Evolutionary conservation across 352 stramenopile genomes (phyloP).

Genomic region (Phytophthora hibernalis): DNA sequence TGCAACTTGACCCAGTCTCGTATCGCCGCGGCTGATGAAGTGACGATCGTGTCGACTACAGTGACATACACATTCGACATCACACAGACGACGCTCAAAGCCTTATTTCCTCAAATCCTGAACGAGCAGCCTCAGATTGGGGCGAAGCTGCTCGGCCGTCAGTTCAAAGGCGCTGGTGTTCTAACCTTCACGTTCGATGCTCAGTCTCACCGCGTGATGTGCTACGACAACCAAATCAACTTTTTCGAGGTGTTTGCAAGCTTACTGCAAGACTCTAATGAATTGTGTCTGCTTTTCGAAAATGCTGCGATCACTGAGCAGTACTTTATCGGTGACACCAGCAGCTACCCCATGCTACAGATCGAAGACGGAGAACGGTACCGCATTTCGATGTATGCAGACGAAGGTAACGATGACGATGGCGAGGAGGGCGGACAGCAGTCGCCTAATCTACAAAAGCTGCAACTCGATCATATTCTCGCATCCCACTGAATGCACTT

Average conservation of each 20-base stretch:
- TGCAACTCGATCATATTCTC: slow-evolving; percentile 33
- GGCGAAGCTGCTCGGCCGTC: slow-evolving; percentile 38
- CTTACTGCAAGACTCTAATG: slow-evolving; percentile 47
- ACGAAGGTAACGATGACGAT: slow-evolving; percentile 13
- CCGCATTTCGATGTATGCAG: slow-evolving; percentile 1
- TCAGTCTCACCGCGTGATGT: slow-evolving; percentile 46
- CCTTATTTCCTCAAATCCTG: slow-evolving; percentile 57
- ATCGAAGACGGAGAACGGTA: slow-evolving; percentile 16
- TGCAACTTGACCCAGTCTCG: slow-evolving; percentile 35
- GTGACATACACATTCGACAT: slow-evolving; percentile 52
- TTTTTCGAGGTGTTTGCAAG: slow-evolving; percentile 51
- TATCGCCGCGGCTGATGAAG: slow-evolving; percentile 28
- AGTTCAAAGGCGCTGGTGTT: slow-evolving; percentile 39
- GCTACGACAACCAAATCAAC: slow-evolving; percentile 57
- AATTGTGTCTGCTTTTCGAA: slow-evolving; percentile 52
- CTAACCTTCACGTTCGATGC: slow-evolving; percentile 59
- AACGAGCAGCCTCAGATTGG: slow-evolving; percentile 34
- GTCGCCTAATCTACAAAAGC: slow-evolving; percentile 16
- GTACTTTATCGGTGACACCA: slow-evolving; percentile 53
- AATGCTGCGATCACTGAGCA: slow-evolving; percentile 53
- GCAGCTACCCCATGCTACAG: slow-evolving; percentile 21
- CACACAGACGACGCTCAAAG: slow-evolving; percentile 46
- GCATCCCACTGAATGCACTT: background rate
- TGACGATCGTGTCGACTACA: slow-evolving; percentile 45
- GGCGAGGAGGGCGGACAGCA: slow-evolving; percentile 11